Conservation (phyloP, 2,329 filamentous ascomycete species). For the Sarocladium kiliense region DNA sequence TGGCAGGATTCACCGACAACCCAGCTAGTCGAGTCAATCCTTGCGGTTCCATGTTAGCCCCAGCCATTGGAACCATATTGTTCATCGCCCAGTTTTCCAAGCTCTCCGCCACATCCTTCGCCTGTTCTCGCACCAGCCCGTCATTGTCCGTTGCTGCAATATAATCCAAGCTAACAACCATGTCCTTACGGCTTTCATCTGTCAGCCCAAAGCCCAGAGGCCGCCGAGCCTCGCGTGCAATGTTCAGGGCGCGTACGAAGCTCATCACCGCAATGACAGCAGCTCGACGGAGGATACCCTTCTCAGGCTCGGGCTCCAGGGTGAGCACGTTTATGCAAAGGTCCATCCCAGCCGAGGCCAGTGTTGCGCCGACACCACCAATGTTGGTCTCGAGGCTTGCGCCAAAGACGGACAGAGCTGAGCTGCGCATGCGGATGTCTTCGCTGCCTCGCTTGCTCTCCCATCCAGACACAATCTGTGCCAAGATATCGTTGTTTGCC, state of each 20-base stretch:
- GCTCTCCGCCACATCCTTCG: conserved; percentile 60
- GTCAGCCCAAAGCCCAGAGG: conserved; percentile 50
- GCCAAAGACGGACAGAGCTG: conserved; percentile 62
- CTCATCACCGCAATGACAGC: conserved; percentile 59
- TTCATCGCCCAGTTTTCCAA: conserved; percentile 57
- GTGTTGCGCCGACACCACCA: conserved; percentile 44
- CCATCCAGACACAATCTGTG: conserved; percentile 62
- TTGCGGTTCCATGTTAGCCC: conserved; percentile 16
- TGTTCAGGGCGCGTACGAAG: conserved; percentile 56
- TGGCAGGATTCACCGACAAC: conserved; percentile 28
- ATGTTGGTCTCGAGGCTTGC: conserved; percentile 56
- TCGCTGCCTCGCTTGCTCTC: conserved; percentile 60
- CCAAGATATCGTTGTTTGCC: conserved; percentile 44
- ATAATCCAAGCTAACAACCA: conserved; percentile 58
- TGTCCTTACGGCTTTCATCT: conserved; percentile 51
- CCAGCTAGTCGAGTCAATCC: conserved; percentile 30
- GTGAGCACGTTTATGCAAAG: conserved; percentile 57
- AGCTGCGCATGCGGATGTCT: conserved; percentile 64
- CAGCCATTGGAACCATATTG: conserved; percentile 35
- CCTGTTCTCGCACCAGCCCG: conserved; percentile 62
- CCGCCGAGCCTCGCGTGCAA: conserved; percentile 39
- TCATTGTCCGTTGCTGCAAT: conserved; percentile 62
- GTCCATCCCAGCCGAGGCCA: conserved; percentile 55
- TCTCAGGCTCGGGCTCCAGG: conserved; percentile 54
- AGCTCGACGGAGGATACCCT: conserved; percentile 60